phyloP scores from a whole-genome alignment of 192 early-diverging fungal genomes.

The Entomortierella chlamydospora region DNA sequence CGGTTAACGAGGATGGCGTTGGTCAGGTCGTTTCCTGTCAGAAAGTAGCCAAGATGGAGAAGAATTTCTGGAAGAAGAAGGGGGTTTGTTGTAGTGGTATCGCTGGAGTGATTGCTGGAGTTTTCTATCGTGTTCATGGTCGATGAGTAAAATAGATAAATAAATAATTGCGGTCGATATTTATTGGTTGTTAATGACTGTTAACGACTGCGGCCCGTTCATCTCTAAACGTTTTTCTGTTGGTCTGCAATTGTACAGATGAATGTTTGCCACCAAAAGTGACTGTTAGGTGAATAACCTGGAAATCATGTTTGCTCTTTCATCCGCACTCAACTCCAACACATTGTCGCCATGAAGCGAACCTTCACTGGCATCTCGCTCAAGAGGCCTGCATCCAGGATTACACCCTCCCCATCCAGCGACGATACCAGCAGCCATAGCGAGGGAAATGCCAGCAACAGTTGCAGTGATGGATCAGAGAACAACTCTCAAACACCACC shows the following conservation, averaged over 20 bases:
- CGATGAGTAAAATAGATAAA: too few species aligned
- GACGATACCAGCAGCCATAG: neutral
- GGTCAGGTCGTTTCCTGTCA: neutral
- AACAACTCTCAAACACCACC: neutral
- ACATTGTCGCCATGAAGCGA: conserved; percentile 29
- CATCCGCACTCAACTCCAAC: neutral
- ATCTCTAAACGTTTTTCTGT: too few species aligned
- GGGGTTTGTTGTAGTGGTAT: neutral
- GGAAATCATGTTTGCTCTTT: neutral
- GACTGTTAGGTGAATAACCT: too few species aligned
- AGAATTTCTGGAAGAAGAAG: conserved; percentile 14
- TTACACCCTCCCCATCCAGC: neutral
- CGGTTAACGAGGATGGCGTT: conserved; percentile 14
- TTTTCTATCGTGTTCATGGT: too few species aligned
- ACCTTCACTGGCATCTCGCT: conserved; percentile 39
- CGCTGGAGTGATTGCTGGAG: neutral
- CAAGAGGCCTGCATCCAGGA: conserved; percentile 31
- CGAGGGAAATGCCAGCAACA: neutral
- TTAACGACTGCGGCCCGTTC: too few species aligned
- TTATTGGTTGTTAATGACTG: too few species aligned
- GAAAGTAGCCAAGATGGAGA: neutral
- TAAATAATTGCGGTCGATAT: too few species aligned
- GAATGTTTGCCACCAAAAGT: too few species aligned
- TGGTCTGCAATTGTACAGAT: too few species aligned
- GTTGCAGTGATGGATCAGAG: neutral